phyloP scores from a whole-genome alignment of 1,139 yeast species.

The Protomyces lactucae-debilis region DNA sequence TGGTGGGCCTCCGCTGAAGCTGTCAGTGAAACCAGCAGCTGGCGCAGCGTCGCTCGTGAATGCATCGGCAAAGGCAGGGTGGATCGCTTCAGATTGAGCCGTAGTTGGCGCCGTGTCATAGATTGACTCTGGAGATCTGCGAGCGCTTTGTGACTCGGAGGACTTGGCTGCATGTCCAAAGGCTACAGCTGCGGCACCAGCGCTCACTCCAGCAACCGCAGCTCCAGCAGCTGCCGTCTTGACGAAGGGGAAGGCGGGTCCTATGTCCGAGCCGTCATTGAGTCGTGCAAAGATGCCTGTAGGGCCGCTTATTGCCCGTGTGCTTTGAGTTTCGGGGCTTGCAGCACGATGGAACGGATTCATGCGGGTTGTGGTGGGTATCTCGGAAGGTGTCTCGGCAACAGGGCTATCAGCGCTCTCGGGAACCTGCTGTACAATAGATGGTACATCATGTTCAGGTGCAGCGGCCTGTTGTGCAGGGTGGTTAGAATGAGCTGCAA shows the following conservation, averaged over 20 bases:
- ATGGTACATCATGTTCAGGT: background rate
- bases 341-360: conserved; percentile 31
- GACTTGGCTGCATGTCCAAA: background rate
- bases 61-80: background rate
- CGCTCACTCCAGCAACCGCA: background rate
- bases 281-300: conserved; percentile 2
- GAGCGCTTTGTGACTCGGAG: background rate
- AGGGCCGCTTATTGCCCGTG: background rate
- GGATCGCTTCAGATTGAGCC: background rate
- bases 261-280: conserved; percentile 1
- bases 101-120: conserved; percentile 7
- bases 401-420: background rate
- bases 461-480: background rate
- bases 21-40: conserved; percentile 3
- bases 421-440: background rate
- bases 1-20: background rate
- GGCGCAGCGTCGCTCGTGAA: background rate
- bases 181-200: conserved; percentile 2
- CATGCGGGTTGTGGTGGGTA: conserved; percentile 6
- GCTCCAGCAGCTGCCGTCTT: conserved; percentile 6
- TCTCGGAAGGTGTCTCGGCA: background rate
- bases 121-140: background rate
- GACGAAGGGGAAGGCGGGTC: background rate
- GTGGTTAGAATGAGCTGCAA: background rate
- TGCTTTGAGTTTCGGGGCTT: background rate